phyloP scores from a whole-genome alignment of 1,139 yeast species.

The Debaryomyces udenii region DNA sequence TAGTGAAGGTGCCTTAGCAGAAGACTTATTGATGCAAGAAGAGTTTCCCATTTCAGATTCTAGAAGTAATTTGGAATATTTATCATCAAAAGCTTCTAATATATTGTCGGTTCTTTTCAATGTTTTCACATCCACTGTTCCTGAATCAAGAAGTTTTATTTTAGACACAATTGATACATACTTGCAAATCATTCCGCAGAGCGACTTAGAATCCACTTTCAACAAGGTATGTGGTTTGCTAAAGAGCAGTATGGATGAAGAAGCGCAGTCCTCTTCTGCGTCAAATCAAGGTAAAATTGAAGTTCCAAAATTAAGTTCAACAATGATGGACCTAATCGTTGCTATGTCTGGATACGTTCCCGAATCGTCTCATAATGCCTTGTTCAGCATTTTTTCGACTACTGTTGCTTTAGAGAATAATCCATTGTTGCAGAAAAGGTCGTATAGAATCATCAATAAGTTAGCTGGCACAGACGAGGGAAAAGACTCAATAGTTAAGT shows the following conservation, averaged over 20 bases:
- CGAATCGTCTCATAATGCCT: conserved; percentile 64
- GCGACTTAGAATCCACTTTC: conserved; percentile 74
- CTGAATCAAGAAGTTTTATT: conserved; percentile 82
- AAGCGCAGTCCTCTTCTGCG: conserved; percentile 26
- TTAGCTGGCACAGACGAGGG: conserved; percentile 75
- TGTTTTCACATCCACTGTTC: conserved; percentile 82
- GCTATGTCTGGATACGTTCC: conserved; percentile 87
- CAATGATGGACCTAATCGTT: conserved; percentile 90
- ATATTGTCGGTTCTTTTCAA: conserved; percentile 86
- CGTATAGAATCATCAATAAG: conserved; percentile 77
- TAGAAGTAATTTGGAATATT: conserved; percentile 56
- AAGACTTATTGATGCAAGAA: conserved; percentile 61
- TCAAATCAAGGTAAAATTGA: conserved; percentile 23
- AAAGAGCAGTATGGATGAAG: conserved; percentile 74
- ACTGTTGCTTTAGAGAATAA: conserved; percentile 60
- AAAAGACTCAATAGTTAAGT: conserved; percentile 49
- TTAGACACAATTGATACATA: conserved; percentile 85
- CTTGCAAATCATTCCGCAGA: conserved; percentile 67
- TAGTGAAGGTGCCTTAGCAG: conserved; percentile 58
- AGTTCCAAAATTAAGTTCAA: conserved; percentile 63
- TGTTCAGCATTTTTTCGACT: conserved; percentile 74
- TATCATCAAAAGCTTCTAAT: conserved; percentile 70
- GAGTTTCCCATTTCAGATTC: conserved; percentile 64
- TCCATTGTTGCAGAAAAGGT: conserved; percentile 82
- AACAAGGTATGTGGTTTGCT: conserved; percentile 82